Base-by-base conservation (phyloP, 2,329 filamentous ascomycete species). In the Aspergillus aculeatus region DNA sequence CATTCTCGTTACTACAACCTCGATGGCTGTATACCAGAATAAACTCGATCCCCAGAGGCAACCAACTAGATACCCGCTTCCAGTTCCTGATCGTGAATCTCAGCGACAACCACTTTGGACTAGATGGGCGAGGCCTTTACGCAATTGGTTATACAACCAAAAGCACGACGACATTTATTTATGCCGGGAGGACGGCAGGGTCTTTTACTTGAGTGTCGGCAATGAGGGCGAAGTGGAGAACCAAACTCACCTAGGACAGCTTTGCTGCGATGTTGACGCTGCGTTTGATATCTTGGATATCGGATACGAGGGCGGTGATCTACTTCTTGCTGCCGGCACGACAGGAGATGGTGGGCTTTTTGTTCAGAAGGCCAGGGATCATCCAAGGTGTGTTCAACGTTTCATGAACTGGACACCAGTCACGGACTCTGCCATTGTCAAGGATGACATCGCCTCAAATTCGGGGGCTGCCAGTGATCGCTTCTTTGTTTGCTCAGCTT, bases 131-230 rank as follows among this genome's bases (percentile, higher is more conserved):
- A 85, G 91, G 60, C 90, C 92, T 2, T 83, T 86, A 60, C 87
- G 94, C 7, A 83, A 86, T 24, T 83, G 83, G 61, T 76, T 80
- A 12, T 89, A 88, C 65, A 84, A 84, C 55, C 78, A 83, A 56
- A 82, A 80, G 19, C 86, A 87, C 38, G 95, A 98, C 69, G 86
- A 89, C 61, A 86, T 98, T 52, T 96, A 95, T 70, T 79, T 99
- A 16, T 90, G 89, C 11, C 86, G 93, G 57, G 94, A 98, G 76
- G 94, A 98, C 71, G 95, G 95, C 3, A 80, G 88, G 52, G 83
- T 97, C 10, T 84, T 88, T 56, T 90, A 89, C 64, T 76, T 94
- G 4, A 87, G 92, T 65, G 86, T 91, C 60, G 84, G 85, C 48
- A 82, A 82, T 32, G 73, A 79, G 52, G 75, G 76, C 5, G 80